These are phyloP conservation scores for Phaeosphaeriaceae sp. DNA, from an alignment of 2,329 filamentous ascomycete species.

Conservation along the genomic window DNA sequence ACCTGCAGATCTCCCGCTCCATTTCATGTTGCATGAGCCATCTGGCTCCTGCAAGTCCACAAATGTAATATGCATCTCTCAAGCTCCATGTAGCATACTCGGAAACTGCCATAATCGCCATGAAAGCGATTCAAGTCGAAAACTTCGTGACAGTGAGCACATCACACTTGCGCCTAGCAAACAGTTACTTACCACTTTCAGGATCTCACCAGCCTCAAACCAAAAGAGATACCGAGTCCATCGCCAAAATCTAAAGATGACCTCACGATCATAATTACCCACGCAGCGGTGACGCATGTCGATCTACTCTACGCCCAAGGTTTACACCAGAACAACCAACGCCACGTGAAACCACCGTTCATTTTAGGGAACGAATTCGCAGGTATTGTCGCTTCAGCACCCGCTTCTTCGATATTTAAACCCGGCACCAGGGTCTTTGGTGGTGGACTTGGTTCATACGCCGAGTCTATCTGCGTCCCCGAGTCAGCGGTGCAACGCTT, in stretches of 20 bases:
- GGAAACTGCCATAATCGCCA: neutral
- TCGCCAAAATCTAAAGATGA: constrained; percentile 45
- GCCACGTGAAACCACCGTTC: constrained; percentile 65
- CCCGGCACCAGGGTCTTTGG: constrained; percentile 64
- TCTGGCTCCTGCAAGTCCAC: neutral
- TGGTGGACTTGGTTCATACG: constrained; percentile 59
- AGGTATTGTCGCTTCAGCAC: constrained; percentile 57
- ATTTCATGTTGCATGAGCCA: neutral
- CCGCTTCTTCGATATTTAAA: constrained; percentile 43
- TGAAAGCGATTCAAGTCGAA: constrained; percentile 30
- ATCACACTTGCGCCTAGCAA: neutral
- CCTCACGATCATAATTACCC: constrained; percentile 57
- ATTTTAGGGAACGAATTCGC: constrained; percentile 67
- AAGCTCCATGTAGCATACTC: neutral
- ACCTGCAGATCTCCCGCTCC: constrained; percentile 1
- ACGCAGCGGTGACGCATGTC: constrained; percentile 66
- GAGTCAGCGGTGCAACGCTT: constrained; percentile 52
- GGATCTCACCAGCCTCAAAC: constrained; percentile 39
- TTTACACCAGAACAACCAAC: constrained; percentile 66
- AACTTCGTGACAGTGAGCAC: constrained; percentile 18
- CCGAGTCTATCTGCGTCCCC: constrained; percentile 58
- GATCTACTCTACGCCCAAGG: constrained; percentile 66
- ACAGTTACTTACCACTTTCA: constrained; percentile 4
- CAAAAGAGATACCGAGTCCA: constrained; percentile 37
- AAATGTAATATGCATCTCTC: neutral